A percentile compares a stretch with the other conserved stretches of the same genome.
These are phyloP conservation scores for Pseudonitzschia pungens DNA, from an alignment of 108 stramenopile genomes.

Conservation along the genomic window DNA sequence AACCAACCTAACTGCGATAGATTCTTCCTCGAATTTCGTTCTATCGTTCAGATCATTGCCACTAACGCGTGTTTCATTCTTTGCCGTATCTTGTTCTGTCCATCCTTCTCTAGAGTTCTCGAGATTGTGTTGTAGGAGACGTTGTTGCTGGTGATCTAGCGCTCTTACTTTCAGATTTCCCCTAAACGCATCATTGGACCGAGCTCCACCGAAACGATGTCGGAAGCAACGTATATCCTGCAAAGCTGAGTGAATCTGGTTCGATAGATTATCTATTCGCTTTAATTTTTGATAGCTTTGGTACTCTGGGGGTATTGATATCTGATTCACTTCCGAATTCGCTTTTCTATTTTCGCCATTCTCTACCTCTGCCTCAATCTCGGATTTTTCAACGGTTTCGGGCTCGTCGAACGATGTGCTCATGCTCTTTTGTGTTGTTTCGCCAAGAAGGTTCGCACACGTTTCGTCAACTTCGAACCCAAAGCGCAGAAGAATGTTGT, in stretches of 20 bases:
- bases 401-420: background rate
- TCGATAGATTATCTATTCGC: conserved; percentile 4
- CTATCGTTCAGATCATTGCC: background rate
- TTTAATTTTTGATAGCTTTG: conserved; percentile 6
- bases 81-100: background rate
- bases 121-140: background rate
- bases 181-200: background rate
- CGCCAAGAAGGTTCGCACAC: background rate
- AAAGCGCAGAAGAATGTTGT: background rate
- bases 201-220: background rate
- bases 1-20: conserved; percentile 17
- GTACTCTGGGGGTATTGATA: conserved; percentile 1
- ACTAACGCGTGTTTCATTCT: background rate
- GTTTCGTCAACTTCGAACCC: background rate
- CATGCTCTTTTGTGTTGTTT: background rate
- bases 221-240: conserved; percentile 15
- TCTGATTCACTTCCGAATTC: background rate
- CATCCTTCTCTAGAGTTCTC: background rate
- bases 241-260: conserved; percentile 13
- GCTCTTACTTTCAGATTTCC: background rate
- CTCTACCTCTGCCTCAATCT: background rate
- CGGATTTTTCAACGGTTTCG: background rate
- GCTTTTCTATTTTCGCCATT: background rate
- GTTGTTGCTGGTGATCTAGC: conserved; percentile 14
- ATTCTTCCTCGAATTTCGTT: background rate